These are phyloP conservation scores for Primulina eburnea DNA, from an alignment of 257 asterid species.

Conservation along the genomic window DNA sequence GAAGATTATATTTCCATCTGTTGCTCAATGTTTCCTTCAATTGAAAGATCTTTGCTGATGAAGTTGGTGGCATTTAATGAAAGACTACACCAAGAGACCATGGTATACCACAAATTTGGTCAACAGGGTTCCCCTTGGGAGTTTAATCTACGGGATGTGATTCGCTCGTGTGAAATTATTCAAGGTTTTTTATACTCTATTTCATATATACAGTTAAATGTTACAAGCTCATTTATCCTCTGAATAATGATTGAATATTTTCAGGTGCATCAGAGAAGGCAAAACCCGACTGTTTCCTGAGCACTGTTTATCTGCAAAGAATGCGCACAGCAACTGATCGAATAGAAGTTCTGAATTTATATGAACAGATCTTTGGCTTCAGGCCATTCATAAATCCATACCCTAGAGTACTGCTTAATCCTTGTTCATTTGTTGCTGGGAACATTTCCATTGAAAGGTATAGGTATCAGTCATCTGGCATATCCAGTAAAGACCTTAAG, in stretches of 20 bases:
- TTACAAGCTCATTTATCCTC: slow-evolving; percentile 22
- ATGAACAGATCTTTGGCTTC: slow-evolving; percentile 59
- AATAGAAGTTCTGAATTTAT: slow-evolving; percentile 61
- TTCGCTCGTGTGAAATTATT: slow-evolving; percentile 89
- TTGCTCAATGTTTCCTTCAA: slow-evolving; percentile 64
- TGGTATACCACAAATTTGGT: slow-evolving; percentile 71
- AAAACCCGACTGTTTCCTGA: slow-evolving; percentile 65
- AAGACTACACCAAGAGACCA: slow-evolving; percentile 70
- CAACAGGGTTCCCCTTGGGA: slow-evolving; percentile 99
- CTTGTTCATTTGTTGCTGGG: slow-evolving; percentile 52
- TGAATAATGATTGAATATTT: slow-evolving; percentile 19
- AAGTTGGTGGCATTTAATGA: slow-evolving; percentile 72
- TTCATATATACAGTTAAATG: slow-evolving; percentile 18
- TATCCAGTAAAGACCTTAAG: slow-evolving; percentile 48
- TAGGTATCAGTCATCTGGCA: slow-evolving; percentile 43
- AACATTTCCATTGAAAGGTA: slow-evolving; percentile 56
- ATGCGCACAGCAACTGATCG: slow-evolving; percentile 88
- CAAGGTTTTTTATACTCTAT: slow-evolving; percentile 41
- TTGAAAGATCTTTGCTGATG: slow-evolving; percentile 44
- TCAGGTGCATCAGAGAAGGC: slow-evolving; percentile 60
- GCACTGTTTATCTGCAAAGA: slow-evolving; percentile 83
- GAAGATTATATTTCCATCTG: slow-evolving; percentile 83
- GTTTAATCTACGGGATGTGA: slow-evolving; percentile 92
- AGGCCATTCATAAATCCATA: slow-evolving; percentile 56
- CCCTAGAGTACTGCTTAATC: slow-evolving; percentile 68